Evolutionary conservation across 495 filamentous ascomycete species (phyloP), one percentile per base, ranked within the genome.

Genomic region (Lepidopterella palustris): DNA sequence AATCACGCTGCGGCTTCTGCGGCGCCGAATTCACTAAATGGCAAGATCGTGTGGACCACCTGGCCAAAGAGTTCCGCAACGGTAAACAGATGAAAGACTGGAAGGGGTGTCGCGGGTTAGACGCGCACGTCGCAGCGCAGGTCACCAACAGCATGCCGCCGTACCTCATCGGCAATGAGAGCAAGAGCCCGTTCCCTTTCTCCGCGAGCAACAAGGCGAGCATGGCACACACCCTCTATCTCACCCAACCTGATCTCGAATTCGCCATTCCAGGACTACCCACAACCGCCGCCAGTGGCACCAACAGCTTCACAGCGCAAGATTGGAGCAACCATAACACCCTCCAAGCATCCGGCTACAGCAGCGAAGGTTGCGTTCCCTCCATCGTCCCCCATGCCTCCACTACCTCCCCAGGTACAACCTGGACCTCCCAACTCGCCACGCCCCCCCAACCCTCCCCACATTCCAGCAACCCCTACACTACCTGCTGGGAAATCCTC

Each of bases 141-240:
- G 73, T 76, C 53, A 71, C 67, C 1, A 72, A 71, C 55, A 72
- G 72, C 11, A 74, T 76, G 71, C 73, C 73, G 23, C 73, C 73
- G 10, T 76, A 74, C 58, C 66, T 76, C 23, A 76, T 76, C 42
- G 71, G 66, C 29, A 66, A 68, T 15, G 73, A 76, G 49, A 56
- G 61, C 31, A 67, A 63, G 24, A 62, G 61, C 32, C 67, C 68
- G 3, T 55, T 67, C 47, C 73, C 73, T 2, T 76, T 76, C 66
- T 72, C 71, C 18, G 73, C 73, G 5, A 65, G 69, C 15, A 73
- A 68, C 53, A 59, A 40, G 3, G 26, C 58, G 1, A 65, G 49
- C 64, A 57, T 68, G 61, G 58, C 23, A 18, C 45, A 48, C 35
- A 21, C 20, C 25, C 51, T 31, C n/a, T 27, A 28, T n/a, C 10